Evolutionary conservation across 2,329 filamentous ascomycete genomes (phyloP).

Genomic region (Tolypocladium amazonense): DNA sequence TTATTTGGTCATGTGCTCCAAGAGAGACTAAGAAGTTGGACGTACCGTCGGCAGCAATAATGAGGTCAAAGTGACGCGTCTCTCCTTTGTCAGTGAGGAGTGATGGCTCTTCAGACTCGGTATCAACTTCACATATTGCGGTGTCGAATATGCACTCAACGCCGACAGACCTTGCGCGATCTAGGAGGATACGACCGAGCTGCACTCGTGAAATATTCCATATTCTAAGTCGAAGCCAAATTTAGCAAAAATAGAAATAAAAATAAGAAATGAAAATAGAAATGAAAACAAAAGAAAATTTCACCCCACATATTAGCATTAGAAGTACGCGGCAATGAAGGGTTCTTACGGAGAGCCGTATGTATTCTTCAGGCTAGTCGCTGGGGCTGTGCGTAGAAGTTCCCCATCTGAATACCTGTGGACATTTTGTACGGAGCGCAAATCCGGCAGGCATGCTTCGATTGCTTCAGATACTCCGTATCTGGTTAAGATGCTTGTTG

Average conservation of each 20-base stretch:
- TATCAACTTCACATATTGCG: background rate
- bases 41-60: background rate
- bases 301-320: background rate
- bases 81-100: background rate
- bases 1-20: background rate
- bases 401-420: background rate
- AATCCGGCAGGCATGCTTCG: background rate
- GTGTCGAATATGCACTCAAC: background rate
- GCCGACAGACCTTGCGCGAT: background rate
- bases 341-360: background rate
- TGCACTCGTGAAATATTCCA: background rate
- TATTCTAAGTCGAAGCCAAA: background rate
- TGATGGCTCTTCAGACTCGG: background rate
- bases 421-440: background rate
- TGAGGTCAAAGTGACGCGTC: background rate
- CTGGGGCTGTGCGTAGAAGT: background rate
- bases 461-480: background rate
- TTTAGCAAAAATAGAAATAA: background rate
- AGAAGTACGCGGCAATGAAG: background rate
- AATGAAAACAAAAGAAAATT: too few relatives aligned
- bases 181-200: background rate
- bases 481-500: background rate
- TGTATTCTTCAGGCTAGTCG: background rate
- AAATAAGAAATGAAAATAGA: too few relatives aligned
- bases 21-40: background rate